phyloP scores from a whole-genome alignment of 352 stramenopile genomes.

The Phytophthora capsici region DNA sequence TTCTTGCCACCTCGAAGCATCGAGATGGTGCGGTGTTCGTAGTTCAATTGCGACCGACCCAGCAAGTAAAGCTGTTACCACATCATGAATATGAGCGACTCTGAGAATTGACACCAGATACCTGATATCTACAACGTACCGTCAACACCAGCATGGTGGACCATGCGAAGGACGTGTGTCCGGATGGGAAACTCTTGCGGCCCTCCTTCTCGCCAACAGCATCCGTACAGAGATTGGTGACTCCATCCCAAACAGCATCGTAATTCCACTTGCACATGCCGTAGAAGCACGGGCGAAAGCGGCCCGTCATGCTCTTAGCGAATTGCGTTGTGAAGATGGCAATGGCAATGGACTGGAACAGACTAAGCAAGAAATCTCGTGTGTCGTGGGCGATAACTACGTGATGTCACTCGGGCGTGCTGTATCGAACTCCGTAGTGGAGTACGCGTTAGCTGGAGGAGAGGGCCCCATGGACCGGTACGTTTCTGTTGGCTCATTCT shows the following conservation, averaged over 20 bases:
- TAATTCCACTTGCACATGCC: constrained; percentile 84
- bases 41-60: constrained; percentile 73
- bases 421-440: neutral
- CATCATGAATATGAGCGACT: too few species aligned
- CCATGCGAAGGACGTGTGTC: constrained; percentile 78
- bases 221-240: constrained; percentile 73
- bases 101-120: too few species aligned
- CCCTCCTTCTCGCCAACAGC: constrained; percentile 66
- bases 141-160: constrained; percentile 82
- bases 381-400: constrained; percentile 70
- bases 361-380: constrained; percentile 75
- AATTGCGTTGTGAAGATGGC: constrained; percentile 73
- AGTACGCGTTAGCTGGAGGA: neutral
- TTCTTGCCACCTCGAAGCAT: constrained; percentile 62
- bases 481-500: neutral
- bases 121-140: constrained; percentile 31
- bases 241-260: constrained; percentile 73
- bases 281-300: constrained; percentile 84
- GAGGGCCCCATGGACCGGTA: neutral
- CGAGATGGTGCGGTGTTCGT: constrained; percentile 53
- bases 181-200: constrained; percentile 85
- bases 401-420: neutral
- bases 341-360: constrained; percentile 64
- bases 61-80: constrained; percentile 63
- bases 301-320: constrained; percentile 76